These are phyloP conservation scores for Chiua virens DNA, from an alignment of 768 basidiomycete species.

Conservation along the genomic window DNA sequence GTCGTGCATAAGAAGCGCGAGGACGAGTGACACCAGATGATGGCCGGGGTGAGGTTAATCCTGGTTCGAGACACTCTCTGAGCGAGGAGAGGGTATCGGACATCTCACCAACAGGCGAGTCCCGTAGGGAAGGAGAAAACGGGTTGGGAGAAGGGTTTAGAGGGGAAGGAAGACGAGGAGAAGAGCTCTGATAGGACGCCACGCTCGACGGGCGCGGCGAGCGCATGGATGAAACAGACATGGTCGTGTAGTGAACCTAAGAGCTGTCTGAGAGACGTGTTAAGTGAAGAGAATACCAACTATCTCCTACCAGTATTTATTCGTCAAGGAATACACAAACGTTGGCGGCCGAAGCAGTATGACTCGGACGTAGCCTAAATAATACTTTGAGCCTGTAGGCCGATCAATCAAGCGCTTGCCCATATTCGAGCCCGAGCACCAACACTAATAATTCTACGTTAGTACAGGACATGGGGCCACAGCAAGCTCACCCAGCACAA, in stretches of 20 bases:
- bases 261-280: background rate
- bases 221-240: slow-evolving; percentile 7
- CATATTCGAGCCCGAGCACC: background rate
- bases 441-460: background rate
- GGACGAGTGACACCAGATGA: background rate
- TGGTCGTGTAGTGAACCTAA: background rate
- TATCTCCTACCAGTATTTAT: slow-evolving; percentile 11
- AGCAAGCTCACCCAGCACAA: background rate
- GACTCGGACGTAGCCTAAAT: slow-evolving; percentile 12
- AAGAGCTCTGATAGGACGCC: slow-evolving; percentile 9
- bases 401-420: background rate
- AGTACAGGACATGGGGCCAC: background rate
- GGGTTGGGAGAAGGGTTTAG: slow-evolving; percentile 19
- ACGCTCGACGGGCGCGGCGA: slow-evolving; percentile 12
- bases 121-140: slow-evolving; percentile 1
- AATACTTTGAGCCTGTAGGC: background rate
- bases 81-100: slow-evolving; percentile 18
- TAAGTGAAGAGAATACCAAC: slow-evolving; percentile 5
- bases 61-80: slow-evolving; percentile 13
- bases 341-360: slow-evolving; percentile 1
- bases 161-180: slow-evolving; percentile 24
- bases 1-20: slow-evolving; percentile 8
- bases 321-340: slow-evolving; percentile 3
- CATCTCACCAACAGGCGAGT: slow-evolving; percentile 12
- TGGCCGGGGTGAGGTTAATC: slow-evolving; percentile 1